Conservation (phyloP, 179 eudicot genomes). For the Drosera spatulata region DNA sequence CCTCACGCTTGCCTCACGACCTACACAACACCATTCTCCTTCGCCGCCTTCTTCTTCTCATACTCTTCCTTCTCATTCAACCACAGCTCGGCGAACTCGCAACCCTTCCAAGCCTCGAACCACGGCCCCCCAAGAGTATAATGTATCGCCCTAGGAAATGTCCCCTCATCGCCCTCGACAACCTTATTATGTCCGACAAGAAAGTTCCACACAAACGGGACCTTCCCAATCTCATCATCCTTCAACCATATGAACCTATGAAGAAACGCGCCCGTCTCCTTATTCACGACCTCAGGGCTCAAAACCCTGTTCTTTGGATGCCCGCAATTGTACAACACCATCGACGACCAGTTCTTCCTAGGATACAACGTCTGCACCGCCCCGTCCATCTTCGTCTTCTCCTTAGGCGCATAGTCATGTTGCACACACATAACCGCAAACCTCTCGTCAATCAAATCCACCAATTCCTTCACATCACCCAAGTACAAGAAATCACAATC, state of each 20-base stretch:
- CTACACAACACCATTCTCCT: no score
- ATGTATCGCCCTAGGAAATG: constrained; percentile 75
- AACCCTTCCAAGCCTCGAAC: constrained; percentile 91
- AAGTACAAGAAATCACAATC: constrained; percentile 90
- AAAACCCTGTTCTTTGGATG: constrained; percentile 63
- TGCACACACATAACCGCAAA: constrained; percentile 92
- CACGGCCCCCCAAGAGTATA: constrained; percentile 97
- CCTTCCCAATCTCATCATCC: constrained; percentile 73
- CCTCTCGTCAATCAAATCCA: constrained; percentile 60
- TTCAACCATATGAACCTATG: constrained; percentile 93
- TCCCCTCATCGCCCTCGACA: constrained; percentile 43
- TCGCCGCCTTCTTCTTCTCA: constrained; percentile 17
- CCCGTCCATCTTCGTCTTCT: constrained; percentile 95
- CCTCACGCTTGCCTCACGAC: no score
- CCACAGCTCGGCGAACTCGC: constrained; percentile 92
- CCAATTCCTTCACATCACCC: constrained; percentile 55
- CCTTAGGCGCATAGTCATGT: constrained; percentile 90
- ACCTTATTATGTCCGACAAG: constrained; percentile 86
- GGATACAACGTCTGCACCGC: constrained; percentile 91
- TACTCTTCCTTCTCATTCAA: constrained; percentile 66
- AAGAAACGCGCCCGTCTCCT: constrained; percentile 62
- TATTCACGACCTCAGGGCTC: constrained; percentile 65
- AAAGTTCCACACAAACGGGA: constrained; percentile 95
- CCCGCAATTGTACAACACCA: constrained; percentile 92
- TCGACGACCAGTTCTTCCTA: constrained; percentile 96